These are phyloP conservation scores for Rutidosis leptorrhynchoides DNA, from an alignment of 129 eudicot genomes.

Conservation along the genomic window DNA sequence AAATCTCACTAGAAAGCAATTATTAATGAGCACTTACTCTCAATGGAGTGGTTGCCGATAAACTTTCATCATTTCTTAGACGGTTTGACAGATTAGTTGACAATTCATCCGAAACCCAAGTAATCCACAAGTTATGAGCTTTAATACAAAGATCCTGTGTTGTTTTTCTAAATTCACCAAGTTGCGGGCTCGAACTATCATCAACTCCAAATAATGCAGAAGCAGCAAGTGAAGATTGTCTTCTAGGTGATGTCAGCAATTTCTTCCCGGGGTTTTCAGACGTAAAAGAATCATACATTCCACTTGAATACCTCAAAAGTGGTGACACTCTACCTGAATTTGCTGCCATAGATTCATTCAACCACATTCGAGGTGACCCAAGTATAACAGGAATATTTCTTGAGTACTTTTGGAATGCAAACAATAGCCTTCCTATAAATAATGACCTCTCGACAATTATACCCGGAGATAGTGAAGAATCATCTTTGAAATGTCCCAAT, in stretches of 20 bases:
- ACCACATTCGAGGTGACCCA: slow-evolving; percentile 90
- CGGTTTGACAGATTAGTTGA: slow-evolving; percentile 45
- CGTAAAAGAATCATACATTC: slow-evolving; percentile 39
- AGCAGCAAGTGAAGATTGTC: slow-evolving; percentile 58
- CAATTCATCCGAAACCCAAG: slow-evolving; percentile 87
- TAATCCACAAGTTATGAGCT: slow-evolving; percentile 89
- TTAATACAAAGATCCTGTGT: slow-evolving; percentile 71
- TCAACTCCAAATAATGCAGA: slow-evolving; percentile 74
- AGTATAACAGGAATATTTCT: slow-evolving; percentile 79
- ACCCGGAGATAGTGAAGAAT: slow-evolving; percentile 44
- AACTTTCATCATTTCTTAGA: slow-evolving; percentile 70
- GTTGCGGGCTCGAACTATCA: slow-evolving; percentile 74
- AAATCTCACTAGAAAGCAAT: not conserved
- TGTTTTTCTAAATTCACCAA: slow-evolving; percentile 57
- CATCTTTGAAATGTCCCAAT: slow-evolving; percentile 40
- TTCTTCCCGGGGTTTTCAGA: slow-evolving; percentile 54
- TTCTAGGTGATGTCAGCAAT: slow-evolving; percentile 45
- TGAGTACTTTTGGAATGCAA: slow-evolving; percentile 89
- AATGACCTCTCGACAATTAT: slow-evolving; percentile 73
- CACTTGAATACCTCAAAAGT: slow-evolving; percentile 41
- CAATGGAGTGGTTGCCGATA: slow-evolving; percentile 60
- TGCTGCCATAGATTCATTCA: slow-evolving; percentile 41
- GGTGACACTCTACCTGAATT: slow-evolving; percentile 39
- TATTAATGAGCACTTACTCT: slow-evolving; percentile 55
- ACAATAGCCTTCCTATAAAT: slow-evolving; percentile 78